phyloP scores from a whole-genome alignment of 495 filamentous ascomycete species.

The Neurospora tetrasperma region DNA sequence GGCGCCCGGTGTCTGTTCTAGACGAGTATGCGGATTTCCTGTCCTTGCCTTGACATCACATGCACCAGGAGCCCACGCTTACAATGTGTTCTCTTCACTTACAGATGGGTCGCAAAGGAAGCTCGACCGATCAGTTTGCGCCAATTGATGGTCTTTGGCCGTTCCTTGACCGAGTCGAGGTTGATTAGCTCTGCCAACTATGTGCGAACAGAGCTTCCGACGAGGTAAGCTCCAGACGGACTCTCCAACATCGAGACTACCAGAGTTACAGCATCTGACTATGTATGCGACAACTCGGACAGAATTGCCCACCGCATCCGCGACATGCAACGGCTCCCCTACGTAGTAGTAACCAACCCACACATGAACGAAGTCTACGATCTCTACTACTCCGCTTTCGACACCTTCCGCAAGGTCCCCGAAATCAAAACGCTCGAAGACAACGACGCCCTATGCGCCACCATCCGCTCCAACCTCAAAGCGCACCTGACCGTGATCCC shows the following conservation, averaged over 20 bases:
- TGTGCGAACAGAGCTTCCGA: conserved; percentile 88
- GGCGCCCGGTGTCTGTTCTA: conserved; percentile 71
- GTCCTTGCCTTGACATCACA: not conserved
- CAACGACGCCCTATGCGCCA: conserved; percentile 80
- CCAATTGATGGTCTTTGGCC: conserved; percentile 86
- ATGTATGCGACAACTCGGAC: not conserved
- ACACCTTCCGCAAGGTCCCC: conserved; percentile 69
- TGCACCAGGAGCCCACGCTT: conserved; percentile 3
- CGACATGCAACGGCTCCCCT: conserved; percentile 94
- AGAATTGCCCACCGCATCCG: conserved; percentile 88
- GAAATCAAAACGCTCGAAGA: conserved; percentile 81
- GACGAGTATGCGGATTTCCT: conserved; percentile 58
- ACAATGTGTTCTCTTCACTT: conserved; percentile 12
- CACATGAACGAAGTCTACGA: conserved; percentile 94
- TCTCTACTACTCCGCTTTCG: conserved; percentile 92
- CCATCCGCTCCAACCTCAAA: conserved; percentile 65
- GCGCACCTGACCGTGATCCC: conserved; percentile 93
- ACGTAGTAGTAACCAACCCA: conserved; percentile 90
- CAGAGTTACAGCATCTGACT: not conserved
- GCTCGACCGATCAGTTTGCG: conserved; percentile 80
- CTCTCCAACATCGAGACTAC: no score
- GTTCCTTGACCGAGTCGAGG: conserved; percentile 80
- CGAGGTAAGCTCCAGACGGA: conserved; percentile 43
- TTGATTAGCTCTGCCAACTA: conserved; percentile 94
- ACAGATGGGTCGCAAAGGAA: conserved; percentile 77